Evolutionary conservation across 2,329 filamentous ascomycete species (phyloP).

Genomic region (Claviceps maximensis): DNA sequence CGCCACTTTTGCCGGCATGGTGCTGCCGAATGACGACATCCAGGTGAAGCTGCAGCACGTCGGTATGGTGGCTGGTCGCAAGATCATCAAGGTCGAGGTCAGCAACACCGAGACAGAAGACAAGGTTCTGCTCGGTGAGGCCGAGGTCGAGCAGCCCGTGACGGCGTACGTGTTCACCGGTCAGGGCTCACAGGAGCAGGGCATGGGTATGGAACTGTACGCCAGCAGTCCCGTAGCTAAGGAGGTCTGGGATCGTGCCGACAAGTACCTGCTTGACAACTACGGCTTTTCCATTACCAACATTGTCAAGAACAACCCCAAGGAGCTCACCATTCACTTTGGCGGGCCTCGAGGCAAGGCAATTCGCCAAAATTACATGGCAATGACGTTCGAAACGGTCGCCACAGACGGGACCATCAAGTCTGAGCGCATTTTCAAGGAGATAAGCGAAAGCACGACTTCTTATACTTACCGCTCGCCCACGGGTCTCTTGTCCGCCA

Average conservation of each 20-base stretch:
- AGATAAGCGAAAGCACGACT: constrained; percentile 80
- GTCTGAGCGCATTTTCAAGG: constrained; percentile 99
- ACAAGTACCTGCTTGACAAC: constrained; percentile 96
- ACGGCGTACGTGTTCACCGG: constrained; percentile 97
- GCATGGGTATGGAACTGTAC: constrained; percentile 99
- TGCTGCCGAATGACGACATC: constrained; percentile 89
- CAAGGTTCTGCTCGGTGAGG: constrained; percentile 88
- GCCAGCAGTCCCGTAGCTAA: constrained; percentile 84
- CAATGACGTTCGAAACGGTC: constrained; percentile 99
- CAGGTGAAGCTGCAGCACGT: constrained; percentile 92
- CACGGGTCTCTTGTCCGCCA: constrained; percentile 86
- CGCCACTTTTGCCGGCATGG: constrained; percentile 95
- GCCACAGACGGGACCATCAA: constrained; percentile 84
- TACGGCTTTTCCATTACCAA: constrained; percentile 98
- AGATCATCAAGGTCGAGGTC: constrained; percentile 98
- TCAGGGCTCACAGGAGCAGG: constrained; percentile 95
- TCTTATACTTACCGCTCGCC: constrained; percentile 97
- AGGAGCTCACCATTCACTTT: constrained; percentile 96
- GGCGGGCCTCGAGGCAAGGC: constrained; percentile 93
- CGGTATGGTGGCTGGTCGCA: constrained; percentile 94
- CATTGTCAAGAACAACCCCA: constrained; percentile 98
- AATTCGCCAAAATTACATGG: constrained; percentile 98
- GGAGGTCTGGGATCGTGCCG: constrained; percentile 95
- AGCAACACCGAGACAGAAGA: constrained; percentile 93
- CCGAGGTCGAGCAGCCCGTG: constrained; percentile 93